Conservation (phyloP, 176 grass and related monocot species). For the Oryza glumipatula region DNA sequence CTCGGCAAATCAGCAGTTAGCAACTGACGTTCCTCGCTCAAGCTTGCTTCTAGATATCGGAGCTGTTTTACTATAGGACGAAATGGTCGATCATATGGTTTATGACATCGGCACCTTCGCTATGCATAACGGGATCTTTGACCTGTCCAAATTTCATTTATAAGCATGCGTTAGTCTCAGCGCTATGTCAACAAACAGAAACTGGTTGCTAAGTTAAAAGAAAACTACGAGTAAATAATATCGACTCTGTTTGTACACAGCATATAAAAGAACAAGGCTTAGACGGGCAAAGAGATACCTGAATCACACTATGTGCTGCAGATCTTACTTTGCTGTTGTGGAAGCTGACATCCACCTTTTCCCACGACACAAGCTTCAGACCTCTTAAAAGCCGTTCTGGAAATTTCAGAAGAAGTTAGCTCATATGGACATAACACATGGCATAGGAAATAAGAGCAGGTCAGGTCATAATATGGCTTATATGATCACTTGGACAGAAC, state of each 20-base stretch:
- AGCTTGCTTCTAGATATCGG: conserved; percentile 24
- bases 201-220: conserved; percentile 7
- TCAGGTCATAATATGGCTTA: conserved; percentile 4
- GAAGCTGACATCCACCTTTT: conserved; percentile 97
- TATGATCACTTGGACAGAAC: conserved; percentile 5
- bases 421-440: conserved; percentile 19
- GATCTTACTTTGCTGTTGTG: conserved; percentile 74
- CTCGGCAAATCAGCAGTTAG: conserved; percentile 39
- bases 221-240: neutral
- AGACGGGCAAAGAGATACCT: conserved; percentile 51
- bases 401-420: conserved; percentile 39
- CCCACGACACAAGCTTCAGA: conserved; percentile 83
- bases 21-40: conserved; percentile 29
- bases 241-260: neutral
- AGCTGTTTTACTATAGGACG: conserved; percentile 20
- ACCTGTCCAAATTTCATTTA: conserved; percentile 56
- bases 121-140: conserved; percentile 72
- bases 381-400: conserved; percentile 81
- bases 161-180: conserved; percentile 13
- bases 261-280: neutral
- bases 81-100: conserved; percentile 89
- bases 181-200: conserved; percentile 13
- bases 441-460: conserved; percentile 14
- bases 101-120: conserved; percentile 88
- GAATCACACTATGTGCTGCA: conserved; percentile 92